Evolutionary conservation across 2,329 filamentous ascomycete genomes (phyloP).

Genomic region (Neofusicoccum cordaticola): DNA sequence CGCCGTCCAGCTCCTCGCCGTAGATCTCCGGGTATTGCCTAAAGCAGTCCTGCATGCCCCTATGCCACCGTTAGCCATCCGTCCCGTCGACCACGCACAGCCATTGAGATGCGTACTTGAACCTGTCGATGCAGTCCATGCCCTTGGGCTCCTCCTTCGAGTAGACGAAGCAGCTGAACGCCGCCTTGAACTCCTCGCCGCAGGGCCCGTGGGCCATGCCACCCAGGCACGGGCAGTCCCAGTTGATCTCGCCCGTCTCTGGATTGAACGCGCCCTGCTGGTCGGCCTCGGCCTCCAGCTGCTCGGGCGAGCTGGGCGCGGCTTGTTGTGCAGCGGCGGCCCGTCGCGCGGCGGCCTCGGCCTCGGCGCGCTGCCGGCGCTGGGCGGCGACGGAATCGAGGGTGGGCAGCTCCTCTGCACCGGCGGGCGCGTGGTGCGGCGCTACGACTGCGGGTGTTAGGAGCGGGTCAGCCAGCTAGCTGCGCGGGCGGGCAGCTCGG

Average conservation of each 20-base stretch:
- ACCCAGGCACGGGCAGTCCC: conserved; percentile 96
- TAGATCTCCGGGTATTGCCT: conserved; percentile 89
- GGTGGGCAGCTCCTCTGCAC: conserved; percentile 42
- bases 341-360: conserved; percentile 20
- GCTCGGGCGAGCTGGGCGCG: conserved; percentile 44
- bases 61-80: conserved; percentile 37
- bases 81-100: conserved; percentile 35
- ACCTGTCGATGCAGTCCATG: conserved; percentile 95
- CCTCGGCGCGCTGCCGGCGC: conserved; percentile 34
- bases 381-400: conserved; percentile 45
- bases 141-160: conserved; percentile 94
- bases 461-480: conserved; percentile 8
- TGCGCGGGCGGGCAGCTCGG: neutral
- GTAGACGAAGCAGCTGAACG: conserved; percentile 98
- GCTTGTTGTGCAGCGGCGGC: conserved; percentile 9
- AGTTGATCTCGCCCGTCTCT: conserved; percentile 99
- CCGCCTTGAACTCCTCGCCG: conserved; percentile 89
- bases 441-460: conserved; percentile 26
- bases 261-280: conserved; percentile 95
- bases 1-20: conserved; percentile 79
- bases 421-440: conserved; percentile 34
- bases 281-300: conserved; percentile 74
- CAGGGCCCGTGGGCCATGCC: conserved; percentile 97
- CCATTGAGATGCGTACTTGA: conserved; percentile 64
- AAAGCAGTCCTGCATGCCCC: conserved; percentile 98